phyloP scores from a whole-genome alignment of 768 basidiomycete genomes.

The Lactarius sp. region DNA sequence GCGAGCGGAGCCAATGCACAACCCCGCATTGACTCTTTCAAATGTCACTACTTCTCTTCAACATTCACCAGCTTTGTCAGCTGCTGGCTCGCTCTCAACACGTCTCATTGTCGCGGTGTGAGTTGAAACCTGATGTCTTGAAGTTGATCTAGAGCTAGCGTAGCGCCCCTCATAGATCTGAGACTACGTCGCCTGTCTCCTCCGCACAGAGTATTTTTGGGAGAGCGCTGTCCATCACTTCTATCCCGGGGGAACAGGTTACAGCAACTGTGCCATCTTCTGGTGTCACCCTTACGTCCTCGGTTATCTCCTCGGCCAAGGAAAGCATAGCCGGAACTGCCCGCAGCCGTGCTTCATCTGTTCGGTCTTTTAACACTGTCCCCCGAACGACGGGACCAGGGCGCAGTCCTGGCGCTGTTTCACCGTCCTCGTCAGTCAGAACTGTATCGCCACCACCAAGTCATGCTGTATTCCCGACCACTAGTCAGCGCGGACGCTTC shows the following conservation, averaged over 20 bases:
- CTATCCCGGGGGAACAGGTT: not conserved
- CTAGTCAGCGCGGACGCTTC: slow-evolving; percentile 10
- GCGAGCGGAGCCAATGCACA: not conserved
- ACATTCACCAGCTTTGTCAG: slow-evolving; percentile 6
- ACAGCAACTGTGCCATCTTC: not conserved
- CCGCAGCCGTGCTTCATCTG: slow-evolving; percentile 5
- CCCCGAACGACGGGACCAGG: not conserved
- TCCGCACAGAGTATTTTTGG: slow-evolving; percentile 22
- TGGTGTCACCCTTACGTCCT: not conserved
- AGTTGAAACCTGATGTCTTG: not conserved
- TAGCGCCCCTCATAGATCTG: slow-evolving; percentile 18
- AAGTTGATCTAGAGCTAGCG: not conserved
- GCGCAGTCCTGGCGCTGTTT: not conserved
- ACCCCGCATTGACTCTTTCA: not conserved
- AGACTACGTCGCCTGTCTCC: slow-evolving; percentile 15
- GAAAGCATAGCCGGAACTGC: not conserved
- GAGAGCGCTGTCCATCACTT: not conserved
- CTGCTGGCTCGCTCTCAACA: slow-evolving; percentile 7
- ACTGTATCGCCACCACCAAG: slow-evolving; percentile 9
- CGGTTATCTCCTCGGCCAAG: not conserved
- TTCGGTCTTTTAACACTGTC: slow-evolving; percentile 1
- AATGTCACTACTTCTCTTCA: not conserved
- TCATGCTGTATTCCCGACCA: not conserved
- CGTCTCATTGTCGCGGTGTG: slow-evolving; percentile 16
- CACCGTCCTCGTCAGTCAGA: slow-evolving; percentile 9